Conservation (phyloP, 495 filamentous ascomycete species). For the Penicillium atrosanguineum region DNA sequence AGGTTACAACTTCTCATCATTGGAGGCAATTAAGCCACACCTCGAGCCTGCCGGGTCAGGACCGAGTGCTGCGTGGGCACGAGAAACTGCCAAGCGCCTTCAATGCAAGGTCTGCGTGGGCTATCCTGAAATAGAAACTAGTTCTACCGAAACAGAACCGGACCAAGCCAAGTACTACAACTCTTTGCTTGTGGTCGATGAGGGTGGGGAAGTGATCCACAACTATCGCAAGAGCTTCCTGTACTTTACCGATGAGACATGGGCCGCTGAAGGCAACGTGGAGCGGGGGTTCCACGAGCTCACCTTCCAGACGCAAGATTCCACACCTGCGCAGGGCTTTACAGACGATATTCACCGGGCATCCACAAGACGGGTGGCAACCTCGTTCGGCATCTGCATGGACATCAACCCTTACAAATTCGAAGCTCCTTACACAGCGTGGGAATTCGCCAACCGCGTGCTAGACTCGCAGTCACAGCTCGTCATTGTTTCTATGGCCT, state of each 20-base stretch:
- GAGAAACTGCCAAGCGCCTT: constrained; percentile 65
- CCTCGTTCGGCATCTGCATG: constrained; percentile 88
- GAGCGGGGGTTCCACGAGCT: constrained; percentile 50
- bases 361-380: constrained; percentile 38
- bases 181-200: constrained; percentile 75
- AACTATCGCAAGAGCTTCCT: constrained; percentile 91
- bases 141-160: neutral
- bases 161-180: constrained; percentile 64
- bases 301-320: constrained; percentile 16
- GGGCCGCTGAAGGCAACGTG: constrained; percentile 73
- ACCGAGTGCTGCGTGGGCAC: constrained; percentile 76
- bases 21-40: constrained; percentile 71
- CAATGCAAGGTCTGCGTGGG: constrained; percentile 82
- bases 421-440: constrained; percentile 70
- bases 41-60: constrained; percentile 78
- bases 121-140: constrained; percentile 69
- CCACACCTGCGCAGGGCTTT: neutral
- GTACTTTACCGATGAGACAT: constrained; percentile 89
- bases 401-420: constrained; percentile 71
- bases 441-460: constrained; percentile 82
- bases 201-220: constrained; percentile 64
- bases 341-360: neutral
- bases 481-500: constrained; percentile 85
- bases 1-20: constrained; percentile 91
- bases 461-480: constrained; percentile 64